These are phyloP conservation scores for Magnusiomyces fungicola DNA, from an alignment of 1,139 yeast species.

Conservation along the genomic window DNA sequence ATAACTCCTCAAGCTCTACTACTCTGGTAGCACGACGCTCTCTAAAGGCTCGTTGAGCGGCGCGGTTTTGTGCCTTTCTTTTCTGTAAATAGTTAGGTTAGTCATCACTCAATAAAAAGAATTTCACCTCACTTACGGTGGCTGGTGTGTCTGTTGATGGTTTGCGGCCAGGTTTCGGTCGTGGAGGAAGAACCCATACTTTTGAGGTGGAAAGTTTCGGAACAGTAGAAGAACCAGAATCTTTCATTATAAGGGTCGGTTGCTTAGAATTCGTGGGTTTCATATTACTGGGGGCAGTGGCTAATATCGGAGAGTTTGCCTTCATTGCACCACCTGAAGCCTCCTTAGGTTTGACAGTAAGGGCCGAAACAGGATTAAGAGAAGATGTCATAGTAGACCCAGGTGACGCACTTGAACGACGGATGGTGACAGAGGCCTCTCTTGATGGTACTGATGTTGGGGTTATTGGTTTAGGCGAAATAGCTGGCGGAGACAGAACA, in stretches of 20 bases:
- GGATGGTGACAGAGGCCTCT: background rate
- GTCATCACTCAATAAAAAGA: too few relatives aligned
- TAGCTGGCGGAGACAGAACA: background rate
- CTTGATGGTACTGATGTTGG: background rate
- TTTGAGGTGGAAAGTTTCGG: conserved; percentile 49
- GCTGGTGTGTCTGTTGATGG: conserved; percentile 57
- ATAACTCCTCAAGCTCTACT: conserved; percentile 45
- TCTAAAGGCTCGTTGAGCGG: conserved; percentile 86
- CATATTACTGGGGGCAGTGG: background rate
- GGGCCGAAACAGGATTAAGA: background rate
- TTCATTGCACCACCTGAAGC: background rate
- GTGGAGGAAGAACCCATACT: conserved; percentile 86
- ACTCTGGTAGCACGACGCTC: conserved; percentile 65
- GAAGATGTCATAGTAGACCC: background rate
- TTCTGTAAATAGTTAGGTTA: conserved; percentile 2
- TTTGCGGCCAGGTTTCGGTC: conserved; percentile 87
- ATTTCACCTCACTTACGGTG: conserved; percentile 6
- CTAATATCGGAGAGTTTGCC: background rate
- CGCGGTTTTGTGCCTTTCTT: conserved; percentile 80
- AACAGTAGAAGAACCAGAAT: background rate
- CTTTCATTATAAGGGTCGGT: background rate
- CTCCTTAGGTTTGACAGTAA: background rate
- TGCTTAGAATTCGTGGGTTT: too few relatives aligned
- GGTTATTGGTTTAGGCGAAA: background rate
- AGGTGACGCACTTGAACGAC: background rate